Percentiles rank a stretch among this genome's conserved stretches.
These are phyloP conservation scores for Alternaria conjuncta DNA, from an alignment of 2,329 filamentous ascomycete genomes.

Conservation along the genomic window DNA sequence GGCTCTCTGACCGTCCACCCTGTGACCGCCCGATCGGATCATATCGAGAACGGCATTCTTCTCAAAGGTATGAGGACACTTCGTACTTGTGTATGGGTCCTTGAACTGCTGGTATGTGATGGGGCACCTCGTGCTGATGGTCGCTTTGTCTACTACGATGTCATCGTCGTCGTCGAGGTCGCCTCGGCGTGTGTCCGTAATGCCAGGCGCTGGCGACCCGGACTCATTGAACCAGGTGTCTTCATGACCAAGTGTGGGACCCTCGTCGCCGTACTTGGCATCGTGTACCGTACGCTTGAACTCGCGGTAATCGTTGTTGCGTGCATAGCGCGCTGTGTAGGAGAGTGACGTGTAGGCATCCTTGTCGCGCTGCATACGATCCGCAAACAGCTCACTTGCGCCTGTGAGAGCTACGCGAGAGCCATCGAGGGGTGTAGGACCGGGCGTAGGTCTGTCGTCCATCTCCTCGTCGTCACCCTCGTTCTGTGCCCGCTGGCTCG, in stretches of 20 bases:
- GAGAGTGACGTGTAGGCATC: conserved; percentile 52
- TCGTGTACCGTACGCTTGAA: conserved; percentile 70
- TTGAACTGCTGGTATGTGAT: conserved; percentile 69
- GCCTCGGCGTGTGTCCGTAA: conserved; percentile 45
- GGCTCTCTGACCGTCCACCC: conserved; percentile 34
- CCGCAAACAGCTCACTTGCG: conserved; percentile 46
- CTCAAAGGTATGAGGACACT: conserved; percentile 77
- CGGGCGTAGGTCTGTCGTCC: conserved; percentile 47
- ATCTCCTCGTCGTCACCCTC: conserved; percentile 33
- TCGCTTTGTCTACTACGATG: conserved; percentile 68
- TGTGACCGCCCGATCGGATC: conserved; percentile 41
- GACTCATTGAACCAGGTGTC: conserved; percentile 68
- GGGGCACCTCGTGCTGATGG: conserved; percentile 72
- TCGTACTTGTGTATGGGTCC: conserved; percentile 69
- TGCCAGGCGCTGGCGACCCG: conserved; percentile 52
- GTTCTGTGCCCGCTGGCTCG: conserved; percentile 27
- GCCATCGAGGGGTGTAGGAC: conserved; percentile 46
- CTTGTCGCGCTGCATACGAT: conserved; percentile 49
- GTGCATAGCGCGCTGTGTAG: conserved; percentile 58
- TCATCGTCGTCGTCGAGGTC: conserved; percentile 66
- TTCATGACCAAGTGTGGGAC: conserved; percentile 61
- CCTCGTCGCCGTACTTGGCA: conserved; percentile 61
- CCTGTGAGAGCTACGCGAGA: conserved; percentile 42
- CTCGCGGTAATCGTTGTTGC: conserved; percentile 65
- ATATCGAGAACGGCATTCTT: conserved; percentile 67